Base-by-base conservation (phyloP, 495 filamentous ascomycete genomes). In the Penicillium odoratum region DNA sequence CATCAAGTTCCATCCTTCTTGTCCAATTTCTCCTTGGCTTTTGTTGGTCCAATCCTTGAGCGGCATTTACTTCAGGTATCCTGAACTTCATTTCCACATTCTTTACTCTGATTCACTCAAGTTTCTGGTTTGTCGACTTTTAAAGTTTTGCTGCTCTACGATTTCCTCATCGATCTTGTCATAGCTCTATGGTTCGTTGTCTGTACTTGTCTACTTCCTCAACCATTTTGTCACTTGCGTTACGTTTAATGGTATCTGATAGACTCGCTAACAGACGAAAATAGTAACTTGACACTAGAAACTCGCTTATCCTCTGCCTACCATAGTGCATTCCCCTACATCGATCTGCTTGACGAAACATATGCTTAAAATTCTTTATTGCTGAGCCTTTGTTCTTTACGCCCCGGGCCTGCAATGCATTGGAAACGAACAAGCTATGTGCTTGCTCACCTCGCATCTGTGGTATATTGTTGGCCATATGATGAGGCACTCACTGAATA, bases 401-500 rank as follows among this genome's bases (percentile, higher is more conserved):
- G 28, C 3, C 16, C 6, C 9, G 2, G 21, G 21, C 21, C 8
- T 44, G 69, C 42, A 34, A 77, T 77, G 74, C 61, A 71, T 68
- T 78, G 67, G 74, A 62, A 55, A 55, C 60, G 53, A 53, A 53
- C 59, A 48, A 57, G 63, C 51, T 54, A 58, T 10, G 45, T 73
- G 48, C 57, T 74, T 57, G 62, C 63, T n/a, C 55, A 76, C 26
- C 62, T 75, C 13, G 57, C 66, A 53, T 49, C 48, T 25, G 53
- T 67, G n/a, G 66, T 64, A 46, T 36, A 51, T 55, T 76, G 75
- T 50, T 83, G 86, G 67, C 76, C 75, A 40, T 88, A 83, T 61
- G 81, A 85, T 51, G 73, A 81, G 31, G 60, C 73, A 8, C 67
- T 86, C 47, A 69, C 73, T 43, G 69, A 73, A 21, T 87, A 79